These are phyloP conservation scores for Nitzschia inconspicua DNA, from an alignment of 108 stramenopile species.

Conservation along the genomic window DNA sequence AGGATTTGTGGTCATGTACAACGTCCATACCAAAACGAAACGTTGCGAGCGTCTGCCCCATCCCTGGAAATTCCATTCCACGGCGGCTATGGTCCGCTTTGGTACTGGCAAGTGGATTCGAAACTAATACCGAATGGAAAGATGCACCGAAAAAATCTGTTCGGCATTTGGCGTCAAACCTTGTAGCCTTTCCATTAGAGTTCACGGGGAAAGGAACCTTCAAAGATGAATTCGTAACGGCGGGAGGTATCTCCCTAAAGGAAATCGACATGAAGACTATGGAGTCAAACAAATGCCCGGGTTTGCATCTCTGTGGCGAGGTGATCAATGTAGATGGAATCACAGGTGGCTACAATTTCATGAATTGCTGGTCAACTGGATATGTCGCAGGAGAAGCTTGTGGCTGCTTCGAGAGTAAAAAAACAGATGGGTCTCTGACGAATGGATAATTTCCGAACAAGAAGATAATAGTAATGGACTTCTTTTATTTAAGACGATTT, in stretches of 20 bases:
- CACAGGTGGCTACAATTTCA: constrained; percentile 85
- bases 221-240: constrained; percentile 95
- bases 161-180: constrained; percentile 43
- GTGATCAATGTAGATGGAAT: constrained; percentile 88
- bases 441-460: too few relatives aligned
- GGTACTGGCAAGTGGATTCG: constrained; percentile 46
- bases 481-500: too few relatives aligned
- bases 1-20: constrained; percentile 33
- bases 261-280: constrained; percentile 81
- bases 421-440: too few relatives aligned
- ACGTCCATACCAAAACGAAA: constrained; percentile 35
- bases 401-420: too few relatives aligned
- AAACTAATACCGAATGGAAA: constrained; percentile 47
- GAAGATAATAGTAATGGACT: too few relatives aligned
- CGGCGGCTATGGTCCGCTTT: constrained; percentile 74
- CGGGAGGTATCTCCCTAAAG: constrained; percentile 73
- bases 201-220: constrained; percentile 78
- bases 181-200: constrained; percentile 53
- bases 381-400: constrained; percentile 61
- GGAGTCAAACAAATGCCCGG: constrained; percentile 67
- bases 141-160: constrained; percentile 65
- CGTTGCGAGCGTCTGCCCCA: constrained; percentile 62
- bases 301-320: constrained; percentile 81
- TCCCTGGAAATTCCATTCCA: constrained; percentile 51
- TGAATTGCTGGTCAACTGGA: constrained; percentile 87